Evolutionary conservation across 1,284 basidiomycete species (phyloP).

Genomic region (Melampsora americana): DNA sequence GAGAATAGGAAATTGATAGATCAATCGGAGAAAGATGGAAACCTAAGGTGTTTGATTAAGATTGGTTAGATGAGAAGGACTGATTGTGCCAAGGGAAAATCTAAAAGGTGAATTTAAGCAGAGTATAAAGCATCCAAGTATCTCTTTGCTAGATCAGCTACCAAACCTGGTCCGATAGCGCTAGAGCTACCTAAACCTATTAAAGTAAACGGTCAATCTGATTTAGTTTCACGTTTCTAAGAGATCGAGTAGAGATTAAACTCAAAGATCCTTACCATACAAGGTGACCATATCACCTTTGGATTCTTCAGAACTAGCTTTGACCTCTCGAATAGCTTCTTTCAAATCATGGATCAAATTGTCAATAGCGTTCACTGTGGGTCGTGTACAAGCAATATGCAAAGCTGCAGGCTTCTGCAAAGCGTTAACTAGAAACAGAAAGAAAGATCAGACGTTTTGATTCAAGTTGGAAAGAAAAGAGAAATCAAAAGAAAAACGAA

Average conservation of each 20-base stretch:
- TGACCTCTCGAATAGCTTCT: conserved; percentile 66
- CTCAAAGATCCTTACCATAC: conserved; percentile 65
- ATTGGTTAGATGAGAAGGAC: not conserved
- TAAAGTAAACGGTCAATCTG: conserved; percentile 52
- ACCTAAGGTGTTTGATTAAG: not conserved
- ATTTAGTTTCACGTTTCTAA: conserved; percentile 15
- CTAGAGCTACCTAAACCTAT: conserved; percentile 78
- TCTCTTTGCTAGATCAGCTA: conserved; percentile 71
- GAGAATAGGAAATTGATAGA: not conserved
- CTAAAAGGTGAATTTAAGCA: conserved; percentile 3
- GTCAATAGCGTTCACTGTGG: conserved; percentile 74
- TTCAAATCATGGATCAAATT: conserved; percentile 78
- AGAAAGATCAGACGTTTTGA: not conserved
- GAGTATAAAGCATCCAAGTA: conserved; percentile 51
- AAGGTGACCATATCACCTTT: conserved; percentile 79
- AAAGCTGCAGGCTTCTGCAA: conserved; percentile 73
- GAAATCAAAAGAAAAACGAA: conserved; percentile 28
- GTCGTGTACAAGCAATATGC: conserved; percentile 85
- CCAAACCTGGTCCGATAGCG: conserved; percentile 79
- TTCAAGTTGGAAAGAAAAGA: not conserved
- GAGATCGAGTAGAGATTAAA: not conserved
- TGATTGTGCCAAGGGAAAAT: not conserved
- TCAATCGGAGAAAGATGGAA: conserved; percentile 2
- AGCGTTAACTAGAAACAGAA: conserved; percentile 64
- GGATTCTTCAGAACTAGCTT: conserved; percentile 54